Conservation (phyloP, 768 basidiomycete species). For the Erythrobasidium yunnanense region DNA sequence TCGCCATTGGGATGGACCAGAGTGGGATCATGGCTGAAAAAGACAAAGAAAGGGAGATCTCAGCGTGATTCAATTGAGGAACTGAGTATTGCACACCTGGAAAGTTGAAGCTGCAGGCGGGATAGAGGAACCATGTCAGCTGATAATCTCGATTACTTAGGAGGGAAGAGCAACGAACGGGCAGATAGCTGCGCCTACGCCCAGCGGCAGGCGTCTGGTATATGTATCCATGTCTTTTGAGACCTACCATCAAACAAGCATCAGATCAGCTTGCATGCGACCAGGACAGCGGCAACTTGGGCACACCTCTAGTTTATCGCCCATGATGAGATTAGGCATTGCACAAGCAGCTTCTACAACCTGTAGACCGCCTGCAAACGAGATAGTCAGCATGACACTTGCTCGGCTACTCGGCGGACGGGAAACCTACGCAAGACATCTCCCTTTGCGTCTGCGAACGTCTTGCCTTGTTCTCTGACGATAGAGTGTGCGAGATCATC, state of each 20-base stretch:
- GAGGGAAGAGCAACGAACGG: conserved; percentile 48
- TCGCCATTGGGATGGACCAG: conserved; percentile 76
- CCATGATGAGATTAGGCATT: conserved; percentile 73
- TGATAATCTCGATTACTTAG: background rate
- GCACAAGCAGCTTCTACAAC: conserved; percentile 53
- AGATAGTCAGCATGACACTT: conserved; percentile 52
- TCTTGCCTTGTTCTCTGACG: conserved; percentile 48
- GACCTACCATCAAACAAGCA: no score
- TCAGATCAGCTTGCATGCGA: no score
- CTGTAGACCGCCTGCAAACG: conserved; percentile 26
- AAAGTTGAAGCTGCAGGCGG: background rate
- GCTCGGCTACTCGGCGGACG: conserved; percentile 54
- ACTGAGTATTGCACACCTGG: background rate
- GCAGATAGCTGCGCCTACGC: conserved; percentile 59
- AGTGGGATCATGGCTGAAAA: conserved; percentile 80
- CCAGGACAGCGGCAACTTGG: no score
- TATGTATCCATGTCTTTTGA: conserved; percentile 91
- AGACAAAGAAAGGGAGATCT: no score
- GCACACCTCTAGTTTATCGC: conserved; percentile 86
- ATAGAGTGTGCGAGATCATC: conserved; percentile 80
- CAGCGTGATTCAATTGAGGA: no score
- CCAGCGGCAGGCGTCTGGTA: conserved; percentile 70
- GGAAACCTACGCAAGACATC: conserved; percentile 64
- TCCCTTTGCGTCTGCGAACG: conserved; percentile 82
- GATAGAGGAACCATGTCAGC: background rate